phyloP scores from a whole-genome alignment of 208 protist species.

The Phytomonas sp. region DNA sequence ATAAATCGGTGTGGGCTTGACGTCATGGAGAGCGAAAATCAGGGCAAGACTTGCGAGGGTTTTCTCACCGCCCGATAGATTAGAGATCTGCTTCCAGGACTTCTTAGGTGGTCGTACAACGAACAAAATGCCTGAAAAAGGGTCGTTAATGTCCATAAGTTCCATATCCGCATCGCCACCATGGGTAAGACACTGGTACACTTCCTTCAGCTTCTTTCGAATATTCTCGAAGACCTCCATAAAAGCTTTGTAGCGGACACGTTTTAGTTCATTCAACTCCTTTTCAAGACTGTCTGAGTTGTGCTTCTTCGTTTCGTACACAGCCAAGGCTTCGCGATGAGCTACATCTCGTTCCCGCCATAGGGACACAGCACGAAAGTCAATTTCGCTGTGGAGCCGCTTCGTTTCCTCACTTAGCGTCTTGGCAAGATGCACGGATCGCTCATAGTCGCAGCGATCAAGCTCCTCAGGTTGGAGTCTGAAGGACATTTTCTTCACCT shows the following conservation, averaged over 20 bases:
- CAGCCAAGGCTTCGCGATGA: constrained; percentile 45
- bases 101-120: constrained; percentile 99
- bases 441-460: constrained; percentile 65
- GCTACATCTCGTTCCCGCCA: constrained; percentile 91
- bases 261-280: constrained; percentile 57
- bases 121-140: constrained; percentile 98
- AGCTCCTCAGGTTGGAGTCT: constrained; percentile 66
- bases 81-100: constrained; percentile 99
- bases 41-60: constrained; percentile 98
- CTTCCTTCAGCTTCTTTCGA: constrained; percentile 97
- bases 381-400: constrained; percentile 78
- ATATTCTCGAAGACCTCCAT: constrained; percentile 97
- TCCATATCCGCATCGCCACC: constrained; percentile 99
- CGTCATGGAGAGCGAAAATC: constrained; percentile 99
- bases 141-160: constrained; percentile 97
- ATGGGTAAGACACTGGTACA: constrained; percentile 99
- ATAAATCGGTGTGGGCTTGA: constrained; percentile 99
- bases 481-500: constrained; percentile 52
- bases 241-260: constrained; percentile 92
- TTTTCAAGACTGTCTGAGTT: constrained; percentile 70
- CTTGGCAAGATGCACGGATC: constrained; percentile 82
- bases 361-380: constrained; percentile 93
- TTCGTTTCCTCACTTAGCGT: constrained; percentile 83
- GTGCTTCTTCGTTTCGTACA: constrained; percentile 49
- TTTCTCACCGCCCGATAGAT: constrained; percentile 99